phyloP scores from a whole-genome alignment of 2,329 filamentous ascomycete genomes.

The Venturia oleaginea region DNA sequence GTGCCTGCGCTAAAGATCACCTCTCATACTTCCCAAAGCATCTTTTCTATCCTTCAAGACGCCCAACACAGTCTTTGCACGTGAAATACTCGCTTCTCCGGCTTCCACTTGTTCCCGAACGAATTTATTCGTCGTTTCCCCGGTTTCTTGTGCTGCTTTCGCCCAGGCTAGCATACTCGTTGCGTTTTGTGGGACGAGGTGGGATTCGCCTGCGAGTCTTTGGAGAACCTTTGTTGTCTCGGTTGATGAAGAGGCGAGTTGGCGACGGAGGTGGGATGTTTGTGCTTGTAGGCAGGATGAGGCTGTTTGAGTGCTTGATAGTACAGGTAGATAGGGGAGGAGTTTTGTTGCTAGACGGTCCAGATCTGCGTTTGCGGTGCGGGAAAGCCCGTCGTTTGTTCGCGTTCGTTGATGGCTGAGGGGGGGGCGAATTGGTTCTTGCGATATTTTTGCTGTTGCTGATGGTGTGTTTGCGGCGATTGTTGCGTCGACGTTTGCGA shows the following conservation, averaged over 20 bases:
- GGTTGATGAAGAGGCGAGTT: constrained; percentile 24
- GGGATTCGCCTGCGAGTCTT: constrained; percentile 30
- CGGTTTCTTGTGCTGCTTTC: constrained; percentile 13
- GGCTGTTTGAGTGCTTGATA: constrained; percentile 20
- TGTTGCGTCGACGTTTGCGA: constrained; percentile 7
- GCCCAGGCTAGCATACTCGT: constrained; percentile 14
- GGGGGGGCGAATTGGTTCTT: neutral
- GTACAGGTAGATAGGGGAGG: constrained; percentile 24
- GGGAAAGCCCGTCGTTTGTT: neutral
- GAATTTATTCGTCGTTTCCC: constrained; percentile 9
- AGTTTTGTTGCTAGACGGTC: constrained; percentile 19
- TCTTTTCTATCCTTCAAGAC: neutral
- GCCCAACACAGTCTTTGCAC: constrained; percentile 8
- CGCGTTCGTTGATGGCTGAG: neutral
- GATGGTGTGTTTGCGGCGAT: neutral
- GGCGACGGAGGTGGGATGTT: constrained; percentile 25
- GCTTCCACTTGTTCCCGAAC: constrained; percentile 10
- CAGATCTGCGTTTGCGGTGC: neutral
- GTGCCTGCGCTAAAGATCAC: neutral
- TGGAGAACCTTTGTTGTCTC: constrained; percentile 23
- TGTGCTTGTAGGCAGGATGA: constrained; percentile 27
- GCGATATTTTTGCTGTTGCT: neutral
- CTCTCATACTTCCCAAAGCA: constrained; percentile 3
- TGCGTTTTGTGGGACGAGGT: constrained; percentile 26
- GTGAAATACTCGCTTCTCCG: constrained; percentile 10